phyloP scores from a whole-genome alignment of 1,139 yeast genomes.

The Yamadazyma membranifaciens region DNA sequence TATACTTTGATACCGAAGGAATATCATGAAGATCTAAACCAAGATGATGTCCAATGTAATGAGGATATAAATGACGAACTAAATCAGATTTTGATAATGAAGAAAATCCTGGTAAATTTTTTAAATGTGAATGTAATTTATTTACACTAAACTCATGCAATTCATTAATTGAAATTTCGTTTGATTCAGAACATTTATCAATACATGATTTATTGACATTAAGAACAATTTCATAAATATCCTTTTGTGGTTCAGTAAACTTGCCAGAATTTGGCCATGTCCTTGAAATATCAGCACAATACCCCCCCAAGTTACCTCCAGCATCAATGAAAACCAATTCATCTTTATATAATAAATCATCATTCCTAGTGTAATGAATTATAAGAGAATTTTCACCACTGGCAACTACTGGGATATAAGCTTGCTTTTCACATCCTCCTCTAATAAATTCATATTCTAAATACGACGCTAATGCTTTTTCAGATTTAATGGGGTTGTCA shows the following conservation, averaged over 20 bases:
- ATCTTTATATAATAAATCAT: constrained; percentile 68
- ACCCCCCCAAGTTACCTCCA: constrained; percentile 91
- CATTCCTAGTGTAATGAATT: constrained; percentile 88
- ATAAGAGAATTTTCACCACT: constrained; percentile 85
- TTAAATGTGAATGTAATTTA: constrained; percentile 59
- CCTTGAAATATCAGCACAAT: constrained; percentile 92
- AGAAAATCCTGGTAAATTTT: constrained; percentile 65
- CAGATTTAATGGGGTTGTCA: constrained; percentile 53
- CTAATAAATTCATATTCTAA: constrained; percentile 78
- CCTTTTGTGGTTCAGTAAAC: constrained; percentile 76
- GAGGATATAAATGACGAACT: constrained; percentile 71
- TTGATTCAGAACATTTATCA: constrained; percentile 54
- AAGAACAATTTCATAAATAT: constrained; percentile 83
- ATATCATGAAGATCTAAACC: constrained; percentile 93
- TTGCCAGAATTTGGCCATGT: constrained; percentile 87
- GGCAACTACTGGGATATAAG: constrained; percentile 95
- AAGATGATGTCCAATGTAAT: constrained; percentile 91
- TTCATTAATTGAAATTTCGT: constrained; percentile 63
- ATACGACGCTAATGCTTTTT: constrained; percentile 76
- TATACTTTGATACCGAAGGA: constrained; percentile 56
- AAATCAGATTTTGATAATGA: constrained; percentile 51
- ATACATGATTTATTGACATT: constrained; percentile 81
- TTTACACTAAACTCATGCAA: constrained; percentile 70
- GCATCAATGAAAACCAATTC: constrained; percentile 95
- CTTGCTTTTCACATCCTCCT: constrained; percentile 87